Conservation (phyloP, 208 protist species). For the Crithidia fasciculata region DNA sequence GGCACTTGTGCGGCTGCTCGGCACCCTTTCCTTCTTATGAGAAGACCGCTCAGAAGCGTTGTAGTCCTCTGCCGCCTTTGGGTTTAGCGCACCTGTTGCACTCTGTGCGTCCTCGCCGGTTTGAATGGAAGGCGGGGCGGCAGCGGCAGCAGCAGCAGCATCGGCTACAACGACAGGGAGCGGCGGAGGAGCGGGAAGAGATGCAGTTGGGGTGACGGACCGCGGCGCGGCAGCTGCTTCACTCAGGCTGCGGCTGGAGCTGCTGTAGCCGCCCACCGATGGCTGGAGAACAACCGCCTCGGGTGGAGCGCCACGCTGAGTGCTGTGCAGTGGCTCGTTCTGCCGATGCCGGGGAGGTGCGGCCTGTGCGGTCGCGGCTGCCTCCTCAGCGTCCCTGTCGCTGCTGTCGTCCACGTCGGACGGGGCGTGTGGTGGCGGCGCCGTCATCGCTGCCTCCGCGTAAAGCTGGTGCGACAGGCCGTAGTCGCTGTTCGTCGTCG, state of each 20-base stretch:
- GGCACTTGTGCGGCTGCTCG: too few relatives aligned
- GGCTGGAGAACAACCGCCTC: slow-evolving; percentile 20
- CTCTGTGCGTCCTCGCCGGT: not conserved
- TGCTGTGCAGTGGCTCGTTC: not conserved
- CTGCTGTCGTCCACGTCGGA: not conserved
- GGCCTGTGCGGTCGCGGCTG: not conserved
- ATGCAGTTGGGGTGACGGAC: too few relatives aligned
- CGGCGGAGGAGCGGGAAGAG: too few relatives aligned
- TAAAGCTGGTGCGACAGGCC: not conserved
- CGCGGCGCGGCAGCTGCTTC: not conserved
- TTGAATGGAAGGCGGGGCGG: slow-evolving; percentile 3
- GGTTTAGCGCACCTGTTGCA: too few relatives aligned
- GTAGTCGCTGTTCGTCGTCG: slow-evolving; percentile 28
- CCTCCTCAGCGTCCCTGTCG: not conserved
- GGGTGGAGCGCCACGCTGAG: not conserved
- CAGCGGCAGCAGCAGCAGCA: not conserved
- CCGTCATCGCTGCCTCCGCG: not conserved
- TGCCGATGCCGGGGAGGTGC: not conserved
- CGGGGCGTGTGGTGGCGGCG: slow-evolving; percentile 3
- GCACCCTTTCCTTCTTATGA: too few relatives aligned
- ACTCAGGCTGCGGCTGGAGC: slow-evolving; percentile 13
- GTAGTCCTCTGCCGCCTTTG: too few relatives aligned
- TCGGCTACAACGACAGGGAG: too few relatives aligned
- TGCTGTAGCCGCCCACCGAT: slow-evolving; percentile 2
- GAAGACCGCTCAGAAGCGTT: too few relatives aligned